Evolutionary conservation across 2,329 filamentous ascomycete species (phyloP), one percentile per base, ranked within the genome.

Genomic region (Aspergillus pseudoviridinutans): DNA sequence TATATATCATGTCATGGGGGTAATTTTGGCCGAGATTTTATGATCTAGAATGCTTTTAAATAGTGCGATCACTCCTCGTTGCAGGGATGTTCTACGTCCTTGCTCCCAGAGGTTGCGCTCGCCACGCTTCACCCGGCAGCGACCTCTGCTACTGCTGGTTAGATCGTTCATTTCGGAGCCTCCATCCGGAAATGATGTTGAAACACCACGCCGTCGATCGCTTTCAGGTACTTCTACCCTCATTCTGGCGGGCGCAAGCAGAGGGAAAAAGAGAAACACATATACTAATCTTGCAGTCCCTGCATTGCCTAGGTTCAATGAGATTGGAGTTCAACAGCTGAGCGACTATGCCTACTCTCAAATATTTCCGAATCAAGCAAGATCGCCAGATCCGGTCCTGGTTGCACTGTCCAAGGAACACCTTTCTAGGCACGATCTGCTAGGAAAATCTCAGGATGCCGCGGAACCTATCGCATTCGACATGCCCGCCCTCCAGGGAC

Each of bases 251-350:
- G 32, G 32, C 32, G 14, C 22, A 8, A 27, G 24, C 50, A 22
- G 29, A n/a, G 6, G 22, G 22, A 22, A 14, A 44, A 24, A 25
- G 49, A 24, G 38, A 17, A 28, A 53, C 44, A 47, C 51, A 55
- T 38, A 47, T 60, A 42, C 61, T 66, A 44, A 68, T 60, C 49
- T 44, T 49, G 17, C 58, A 76, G 75, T 77, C 24, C 70, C 72
- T 20, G 71, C 76, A 4, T 76, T 82, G 56, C 80, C 91, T 51
- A 87, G 94, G 64, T 91, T 89, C 79, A 99, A 95, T 76, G 90
- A 95, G 65, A 92, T 99, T 66, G 91, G 91, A 54, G 91, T 99
- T 42, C 94, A 99, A 76, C 93, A 97, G 69, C 80, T 99, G 65
- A 97, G 92, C 79, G 81, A 83, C 58, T 83, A 92, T 78, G 82